Base-by-base conservation (phyloP, 331 rosid genomes). In the Pyracantha coccinea region DNA sequence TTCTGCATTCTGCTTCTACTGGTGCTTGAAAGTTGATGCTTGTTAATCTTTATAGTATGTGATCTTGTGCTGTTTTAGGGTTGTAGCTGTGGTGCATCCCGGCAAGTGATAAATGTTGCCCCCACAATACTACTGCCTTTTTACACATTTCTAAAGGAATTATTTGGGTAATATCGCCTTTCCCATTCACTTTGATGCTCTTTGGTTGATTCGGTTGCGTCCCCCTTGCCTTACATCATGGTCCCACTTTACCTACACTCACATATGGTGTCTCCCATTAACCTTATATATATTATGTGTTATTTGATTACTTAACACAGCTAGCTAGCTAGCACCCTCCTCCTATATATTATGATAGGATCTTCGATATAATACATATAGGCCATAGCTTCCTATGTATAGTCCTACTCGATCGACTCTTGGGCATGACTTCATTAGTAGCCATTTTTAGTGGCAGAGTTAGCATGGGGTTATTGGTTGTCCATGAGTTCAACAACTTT, bases 181-280 rank as follows among this genome's bases (percentile, higher is more conserved):
- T 41, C 47, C 65, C 81, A 61, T 85, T 73, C 77, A 78, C 71
- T 60, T 80, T 77, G 63, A 21, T 7, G 10, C 33, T 77, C 75
- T 85, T 32, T 6, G 72, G 63, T 72, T 66, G 79, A 83, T 80
- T 69, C 68, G 35, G 50, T 41, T 75, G 82, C 75, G 85, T 82
- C 84, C 78, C 86, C 70, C 65, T 80, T 85, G 69, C 83, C 80
- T 85, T 75, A 75, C 91, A 81, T 83, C 47, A 75, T 74, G 92
- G 90, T 66, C 90, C 92, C 86, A 80, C 83, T 25, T 61, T 52
- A 32, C 5, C 53, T 23, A 35, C 14, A 38, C 47, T 4, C 75
- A 57, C 24, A 24, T 33, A 60, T 60, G 32, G 75, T 71, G 75
- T 57, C 54, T 33, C 66, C 75, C 75, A 72, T 72, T 57, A 72